phyloP scores from a whole-genome alignment of 768 basidiomycete species.

The Termitomyces sp. region DNA sequence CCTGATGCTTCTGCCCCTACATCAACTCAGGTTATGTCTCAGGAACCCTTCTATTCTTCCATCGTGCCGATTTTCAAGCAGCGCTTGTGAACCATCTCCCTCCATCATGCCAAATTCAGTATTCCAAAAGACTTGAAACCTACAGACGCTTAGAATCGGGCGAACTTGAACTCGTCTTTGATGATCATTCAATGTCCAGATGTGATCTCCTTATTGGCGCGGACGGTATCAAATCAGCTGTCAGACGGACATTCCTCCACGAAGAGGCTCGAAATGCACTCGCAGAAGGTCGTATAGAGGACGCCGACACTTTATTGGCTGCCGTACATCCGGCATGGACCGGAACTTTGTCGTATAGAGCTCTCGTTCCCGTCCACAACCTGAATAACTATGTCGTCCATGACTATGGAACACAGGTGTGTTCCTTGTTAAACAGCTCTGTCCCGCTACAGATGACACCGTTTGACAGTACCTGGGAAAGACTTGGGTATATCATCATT shows the following conservation, averaged over 20 bases:
- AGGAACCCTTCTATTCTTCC: conserved; percentile 31
- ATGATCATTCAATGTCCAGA: conserved; percentile 39
- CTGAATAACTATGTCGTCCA: conserved; percentile 15
- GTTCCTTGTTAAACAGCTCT: background rate
- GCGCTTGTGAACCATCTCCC: conserved; percentile 38
- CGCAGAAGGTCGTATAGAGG: conserved; percentile 3
- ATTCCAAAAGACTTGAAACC: conserved; percentile 38
- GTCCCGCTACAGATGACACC: background rate
- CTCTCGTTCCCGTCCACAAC: conserved; percentile 21
- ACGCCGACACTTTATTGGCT: conserved; percentile 7
- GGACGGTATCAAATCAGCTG: conserved; percentile 34
- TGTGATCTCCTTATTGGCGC: conserved; percentile 48
- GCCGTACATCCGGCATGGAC: conserved; percentile 34
- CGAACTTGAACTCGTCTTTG: conserved; percentile 31
- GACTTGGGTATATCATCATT: conserved; percentile 17
- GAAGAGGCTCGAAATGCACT: conserved; percentile 12
- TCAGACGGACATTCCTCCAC: conserved; percentile 22
- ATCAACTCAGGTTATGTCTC: background rate
- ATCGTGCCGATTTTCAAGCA: conserved; percentile 48
- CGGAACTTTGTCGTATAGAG: conserved; percentile 37
- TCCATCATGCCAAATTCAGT: conserved; percentile 28
- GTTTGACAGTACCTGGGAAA: conserved; percentile 27
- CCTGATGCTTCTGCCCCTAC: background rate
- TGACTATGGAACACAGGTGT: conserved; percentile 19
- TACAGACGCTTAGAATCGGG: conserved; percentile 27